Evolutionary conservation across 1,284 basidiomycete species (phyloP).

Genomic region (Apiotrichum gracile): DNA sequence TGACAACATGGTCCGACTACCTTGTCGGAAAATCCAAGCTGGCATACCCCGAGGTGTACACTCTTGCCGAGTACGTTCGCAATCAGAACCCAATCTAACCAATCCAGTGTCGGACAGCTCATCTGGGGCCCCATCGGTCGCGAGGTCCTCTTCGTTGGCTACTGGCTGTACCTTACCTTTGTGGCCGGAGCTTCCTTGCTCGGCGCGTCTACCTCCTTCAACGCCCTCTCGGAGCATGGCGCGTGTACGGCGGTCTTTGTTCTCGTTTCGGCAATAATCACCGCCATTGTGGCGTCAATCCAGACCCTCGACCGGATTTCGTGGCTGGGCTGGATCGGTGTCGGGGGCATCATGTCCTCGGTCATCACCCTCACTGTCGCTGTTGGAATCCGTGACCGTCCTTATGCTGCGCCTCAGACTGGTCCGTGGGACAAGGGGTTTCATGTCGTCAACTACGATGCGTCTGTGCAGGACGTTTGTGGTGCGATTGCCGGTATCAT

Average conservation of each 20-base stretch:
- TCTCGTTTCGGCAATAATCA: conserved; percentile 22
- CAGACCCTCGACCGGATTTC: conserved; percentile 33
- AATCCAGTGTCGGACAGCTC: conserved; percentile 15
- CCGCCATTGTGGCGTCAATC: conserved; percentile 27
- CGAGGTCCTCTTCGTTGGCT: conserved; percentile 25
- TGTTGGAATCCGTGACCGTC: conserved; percentile 37
- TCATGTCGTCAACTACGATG: conserved; percentile 18
- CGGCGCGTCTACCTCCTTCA: conserved; percentile 25
- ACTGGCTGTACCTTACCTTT: conserved; percentile 18
- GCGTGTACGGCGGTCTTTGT: conserved; percentile 35
- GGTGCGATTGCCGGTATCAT: conserved; percentile 32
- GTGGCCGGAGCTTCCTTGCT: conserved; percentile 24
- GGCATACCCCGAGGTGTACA: conserved; percentile 17
- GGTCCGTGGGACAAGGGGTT: conserved; percentile 30
- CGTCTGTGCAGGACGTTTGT: conserved; percentile 23
- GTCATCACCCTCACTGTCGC: conserved; percentile 37
- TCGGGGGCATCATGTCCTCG: conserved; percentile 20
- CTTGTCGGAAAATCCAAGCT: conserved; percentile 20
- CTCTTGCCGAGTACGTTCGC: conserved; percentile 15
- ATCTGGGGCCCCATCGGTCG: conserved; percentile 21
- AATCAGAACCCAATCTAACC: not conserved
- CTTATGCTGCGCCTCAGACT: conserved; percentile 31
- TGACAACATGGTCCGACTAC: conserved; percentile 25
- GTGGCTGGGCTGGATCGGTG: conserved; percentile 37
- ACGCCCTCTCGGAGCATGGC: conserved; percentile 29